Evolutionary conservation across 108 stramenopile genomes (phyloP).

Genomic region (Epipyxis sp.): DNA sequence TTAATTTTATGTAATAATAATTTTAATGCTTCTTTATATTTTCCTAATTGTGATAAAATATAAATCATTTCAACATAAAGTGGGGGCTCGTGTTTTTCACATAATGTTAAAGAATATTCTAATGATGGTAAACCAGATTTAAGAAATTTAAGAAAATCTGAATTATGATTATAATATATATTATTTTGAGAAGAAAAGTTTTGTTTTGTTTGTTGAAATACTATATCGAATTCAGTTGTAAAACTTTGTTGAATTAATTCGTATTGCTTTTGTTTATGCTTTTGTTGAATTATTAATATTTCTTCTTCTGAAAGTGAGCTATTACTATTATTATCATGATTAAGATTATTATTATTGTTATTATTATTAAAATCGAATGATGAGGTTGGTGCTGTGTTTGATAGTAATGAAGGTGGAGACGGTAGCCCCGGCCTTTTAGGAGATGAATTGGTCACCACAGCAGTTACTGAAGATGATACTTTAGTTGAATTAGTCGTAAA

Average conservation of each 20-base stretch:
- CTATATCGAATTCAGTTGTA: too few species aligned
- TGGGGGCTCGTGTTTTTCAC: slow-evolving; percentile 13
- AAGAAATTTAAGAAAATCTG: background rate
- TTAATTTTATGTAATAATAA: background rate
- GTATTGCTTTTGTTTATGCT: too few species aligned
- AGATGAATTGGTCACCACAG: too few species aligned
- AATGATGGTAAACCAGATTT: background rate
- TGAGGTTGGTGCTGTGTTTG: background rate
- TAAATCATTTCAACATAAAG: slow-evolving; percentile 15
- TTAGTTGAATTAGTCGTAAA: too few species aligned
- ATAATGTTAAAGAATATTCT: background rate
- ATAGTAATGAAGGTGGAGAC: background rate
- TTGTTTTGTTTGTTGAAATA: too few species aligned
- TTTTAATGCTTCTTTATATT: background rate
- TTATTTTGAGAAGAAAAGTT: too few species aligned
- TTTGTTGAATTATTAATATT: background rate
- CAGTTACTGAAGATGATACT: too few species aligned
- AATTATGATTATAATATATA: background rate
- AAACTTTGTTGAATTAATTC: too few species aligned
- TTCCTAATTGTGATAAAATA: background rate
- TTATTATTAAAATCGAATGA: background rate
- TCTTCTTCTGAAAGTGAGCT: background rate
- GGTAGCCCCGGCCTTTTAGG: too few species aligned
- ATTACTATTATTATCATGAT: background rate
- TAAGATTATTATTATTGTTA: background rate